Conservation (phyloP, 306 rosid genomes). For the Potentilla sterilis region DNA sequence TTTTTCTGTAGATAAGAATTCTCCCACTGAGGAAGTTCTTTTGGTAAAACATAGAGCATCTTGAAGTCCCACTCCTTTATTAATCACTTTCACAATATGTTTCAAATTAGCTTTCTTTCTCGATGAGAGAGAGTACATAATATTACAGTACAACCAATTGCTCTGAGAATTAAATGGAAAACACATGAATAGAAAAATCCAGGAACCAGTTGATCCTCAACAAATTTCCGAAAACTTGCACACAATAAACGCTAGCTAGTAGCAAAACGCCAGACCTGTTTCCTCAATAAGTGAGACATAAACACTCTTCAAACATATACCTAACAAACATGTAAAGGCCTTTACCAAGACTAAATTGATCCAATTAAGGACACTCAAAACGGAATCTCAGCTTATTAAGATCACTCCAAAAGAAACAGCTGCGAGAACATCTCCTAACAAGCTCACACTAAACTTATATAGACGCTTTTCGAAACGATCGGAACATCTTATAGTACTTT, state of each 20-base stretch:
- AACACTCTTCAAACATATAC: too few species aligned
- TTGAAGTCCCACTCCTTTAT: too few species aligned
- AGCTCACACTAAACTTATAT: background rate
- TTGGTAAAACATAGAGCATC: too few species aligned
- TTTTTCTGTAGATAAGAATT: too few species aligned
- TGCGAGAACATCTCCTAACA: background rate
- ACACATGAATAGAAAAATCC: background rate
- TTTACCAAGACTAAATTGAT: background rate
- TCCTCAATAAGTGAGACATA: too few species aligned
- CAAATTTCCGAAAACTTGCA: background rate
- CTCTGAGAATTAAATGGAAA: background rate
- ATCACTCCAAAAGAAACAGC: background rate
- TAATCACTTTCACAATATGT: too few species aligned
- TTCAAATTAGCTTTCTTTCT: background rate
- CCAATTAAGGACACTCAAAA: background rate
- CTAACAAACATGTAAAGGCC: background rate
- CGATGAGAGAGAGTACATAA: background rate
- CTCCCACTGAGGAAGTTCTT: too few species aligned
- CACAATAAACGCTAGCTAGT: too few species aligned
- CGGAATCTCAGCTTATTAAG: background rate
- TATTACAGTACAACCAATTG: background rate
- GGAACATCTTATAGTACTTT: background rate
- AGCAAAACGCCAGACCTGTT: too few species aligned
- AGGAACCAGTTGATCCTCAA: background rate
- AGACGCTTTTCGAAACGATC: background rate